Evolutionary conservation across 257 asterid species (phyloP).

Genomic region (Penstemon davidsonii): DNA sequence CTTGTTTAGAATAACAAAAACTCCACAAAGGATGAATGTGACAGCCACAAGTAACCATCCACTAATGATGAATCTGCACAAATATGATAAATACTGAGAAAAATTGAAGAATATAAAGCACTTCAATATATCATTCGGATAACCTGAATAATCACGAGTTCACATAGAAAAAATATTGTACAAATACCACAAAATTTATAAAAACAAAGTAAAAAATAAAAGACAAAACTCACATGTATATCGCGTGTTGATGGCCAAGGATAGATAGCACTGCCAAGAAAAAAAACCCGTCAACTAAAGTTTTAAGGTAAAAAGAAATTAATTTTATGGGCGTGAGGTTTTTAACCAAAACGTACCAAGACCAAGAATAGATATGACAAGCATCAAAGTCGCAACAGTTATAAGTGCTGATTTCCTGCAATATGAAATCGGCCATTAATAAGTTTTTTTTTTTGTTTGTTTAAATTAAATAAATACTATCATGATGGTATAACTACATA

Average conservation of each 20-base stretch:
- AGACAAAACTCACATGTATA: slow-evolving; percentile 59
- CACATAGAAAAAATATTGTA: too few relatives aligned
- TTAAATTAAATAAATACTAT: too few relatives aligned
- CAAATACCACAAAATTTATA: neutral
- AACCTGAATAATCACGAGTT: too few relatives aligned
- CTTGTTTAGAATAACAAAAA: slow-evolving; percentile 78
- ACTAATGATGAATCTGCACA: slow-evolving; percentile 77
- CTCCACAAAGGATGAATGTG: slow-evolving; percentile 86
- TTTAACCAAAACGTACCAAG: slow-evolving; percentile 58
- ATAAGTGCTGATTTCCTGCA: slow-evolving; percentile 74
- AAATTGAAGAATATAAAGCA: neutral
- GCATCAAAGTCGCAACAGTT: slow-evolving; percentile 76
- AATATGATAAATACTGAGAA: slow-evolving; percentile 19
- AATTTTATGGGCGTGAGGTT: too few relatives aligned
- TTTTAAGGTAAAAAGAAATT: neutral
- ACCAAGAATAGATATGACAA: slow-evolving; percentile 74
- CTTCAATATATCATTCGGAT: too few relatives aligned
- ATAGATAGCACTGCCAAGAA: slow-evolving; percentile 66
- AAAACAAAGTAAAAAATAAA: neutral
- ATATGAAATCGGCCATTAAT: slow-evolving; percentile 26
- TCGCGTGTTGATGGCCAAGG: slow-evolving; percentile 75
- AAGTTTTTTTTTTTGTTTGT: neutral
- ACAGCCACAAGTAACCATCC: slow-evolving; percentile 95
- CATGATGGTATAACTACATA: slow-evolving; percentile 33
- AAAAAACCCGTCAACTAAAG: slow-evolving; percentile 17